phyloP scores from a whole-genome alignment of 805 yeast genomes.

The Brettanomyces sp. region DNA sequence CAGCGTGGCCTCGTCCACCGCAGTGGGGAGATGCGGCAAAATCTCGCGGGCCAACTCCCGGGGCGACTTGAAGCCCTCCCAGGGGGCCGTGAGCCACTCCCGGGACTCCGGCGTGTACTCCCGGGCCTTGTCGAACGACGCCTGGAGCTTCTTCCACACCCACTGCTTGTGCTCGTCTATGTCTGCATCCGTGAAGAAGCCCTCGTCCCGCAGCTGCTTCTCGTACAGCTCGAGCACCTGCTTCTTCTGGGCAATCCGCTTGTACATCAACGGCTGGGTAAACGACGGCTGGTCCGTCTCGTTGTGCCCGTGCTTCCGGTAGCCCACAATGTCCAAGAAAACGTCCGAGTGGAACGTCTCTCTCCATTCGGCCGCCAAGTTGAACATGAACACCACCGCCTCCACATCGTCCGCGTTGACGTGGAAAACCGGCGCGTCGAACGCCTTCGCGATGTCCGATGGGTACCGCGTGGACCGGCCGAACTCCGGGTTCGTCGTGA shows the following conservation, averaged over 20 bases:
- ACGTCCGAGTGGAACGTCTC: conserved; percentile 94
- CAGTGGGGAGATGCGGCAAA: conserved; percentile 94
- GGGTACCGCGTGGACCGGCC: conserved; percentile 98
- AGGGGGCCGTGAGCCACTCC: conserved; percentile 97
- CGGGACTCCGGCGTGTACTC: conserved; percentile 84
- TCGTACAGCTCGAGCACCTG: conserved; percentile 83
- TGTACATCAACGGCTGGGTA: conserved; percentile 98
- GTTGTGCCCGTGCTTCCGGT: conserved; percentile 98
- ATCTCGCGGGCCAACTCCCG: conserved; percentile 93
- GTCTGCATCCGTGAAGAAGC: conserved; percentile 82
- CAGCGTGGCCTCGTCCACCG: conserved; percentile 60
- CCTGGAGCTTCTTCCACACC: conserved; percentile 95
- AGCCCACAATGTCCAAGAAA: conserved; percentile 93
- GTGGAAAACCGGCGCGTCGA: conserved; percentile 98
- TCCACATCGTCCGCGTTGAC: conserved; percentile 98
- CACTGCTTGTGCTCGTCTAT: conserved; percentile 93
- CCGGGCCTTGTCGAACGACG: conserved; percentile 78
- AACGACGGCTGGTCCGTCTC: conserved; percentile 99
- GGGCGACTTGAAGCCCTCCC: conserved; percentile 99
- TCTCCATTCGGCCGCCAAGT: conserved; percentile 98
- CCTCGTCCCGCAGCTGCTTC: conserved; percentile 71
- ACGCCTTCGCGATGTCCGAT: conserved; percentile 92
- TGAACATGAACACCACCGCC: conserved; percentile 82
- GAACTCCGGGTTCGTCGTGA: conserved; percentile 96
- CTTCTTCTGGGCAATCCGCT: conserved; percentile 79